Percentiles rank a stretch among this genome's conserved stretches.
phyloP scores from a whole-genome alignment of 345 rosid species.

The Syzygium aromaticum region DNA sequence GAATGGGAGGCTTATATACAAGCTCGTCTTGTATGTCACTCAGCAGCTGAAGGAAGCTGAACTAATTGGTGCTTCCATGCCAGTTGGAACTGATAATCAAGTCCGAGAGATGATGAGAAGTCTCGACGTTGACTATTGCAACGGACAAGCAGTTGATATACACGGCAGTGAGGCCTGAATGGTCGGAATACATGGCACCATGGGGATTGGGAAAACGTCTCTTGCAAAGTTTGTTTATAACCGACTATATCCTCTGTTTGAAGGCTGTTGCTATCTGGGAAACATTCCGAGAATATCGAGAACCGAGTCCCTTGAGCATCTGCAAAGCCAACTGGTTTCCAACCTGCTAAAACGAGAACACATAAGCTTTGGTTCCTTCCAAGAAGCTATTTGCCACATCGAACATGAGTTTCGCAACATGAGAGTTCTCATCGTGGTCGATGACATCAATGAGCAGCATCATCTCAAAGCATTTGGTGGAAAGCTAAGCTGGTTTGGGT shows the following conservation, averaged over 20 bases:
- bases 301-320: background rate
- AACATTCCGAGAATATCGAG: background rate
- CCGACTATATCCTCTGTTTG: background rate
- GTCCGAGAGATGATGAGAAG: background rate
- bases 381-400: background rate
- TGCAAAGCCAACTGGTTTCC: background rate
- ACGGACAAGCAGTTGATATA: background rate
- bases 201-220: constrained; percentile 1
- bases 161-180: background rate
- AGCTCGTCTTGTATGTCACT: background rate
- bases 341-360: background rate
- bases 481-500: background rate
- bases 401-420: background rate
- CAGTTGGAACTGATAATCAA: background rate
- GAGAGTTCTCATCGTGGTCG: constrained; percentile 4
- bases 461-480: background rate
- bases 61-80: background rate
- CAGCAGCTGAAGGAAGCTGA: background rate
- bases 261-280: background rate
- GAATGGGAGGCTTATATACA: background rate
- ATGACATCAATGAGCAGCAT: background rate
- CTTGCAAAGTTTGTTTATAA: background rate
- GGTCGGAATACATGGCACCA: background rate
- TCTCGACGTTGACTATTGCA: background rate
- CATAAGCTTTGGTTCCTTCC: background rate